A percentile compares a stretch with the other conserved stretches of the same genome.
phyloP scores from a whole-genome alignment of 164 flowering plant species.

The Taxillus chinensis region DNA sequence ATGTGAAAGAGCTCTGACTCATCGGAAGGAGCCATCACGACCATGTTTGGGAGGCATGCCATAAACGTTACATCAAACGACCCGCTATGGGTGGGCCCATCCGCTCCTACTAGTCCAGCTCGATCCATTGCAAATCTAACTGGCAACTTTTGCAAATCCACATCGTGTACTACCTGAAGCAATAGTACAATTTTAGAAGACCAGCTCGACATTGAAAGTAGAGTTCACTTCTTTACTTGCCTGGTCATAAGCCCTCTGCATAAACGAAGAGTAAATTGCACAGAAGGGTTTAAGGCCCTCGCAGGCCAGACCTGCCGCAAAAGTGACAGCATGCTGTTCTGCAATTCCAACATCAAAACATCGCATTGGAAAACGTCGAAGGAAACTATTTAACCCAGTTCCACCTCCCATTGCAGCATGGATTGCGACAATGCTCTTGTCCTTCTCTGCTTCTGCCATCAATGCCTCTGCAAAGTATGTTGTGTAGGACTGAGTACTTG shows the following conservation, averaged over 20 bases:
- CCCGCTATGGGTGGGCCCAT: constrained; percentile 98
- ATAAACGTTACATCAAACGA: constrained; percentile 86
- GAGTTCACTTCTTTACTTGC: constrained; percentile 19
- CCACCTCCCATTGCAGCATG: constrained; percentile 99
- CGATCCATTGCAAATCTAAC: constrained; percentile 98
- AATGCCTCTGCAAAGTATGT: constrained; percentile 91
- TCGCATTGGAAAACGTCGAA: constrained; percentile 60
- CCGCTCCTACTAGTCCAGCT: constrained; percentile 96
- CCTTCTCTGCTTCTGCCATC: constrained; percentile 91
- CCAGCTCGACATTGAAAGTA: too few species aligned
- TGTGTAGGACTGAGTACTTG: constrained; percentile 74
- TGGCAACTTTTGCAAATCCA: constrained; percentile 88
- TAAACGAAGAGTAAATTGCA: constrained; percentile 92
- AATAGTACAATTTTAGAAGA: neutral
- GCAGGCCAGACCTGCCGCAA: constrained; percentile 95
- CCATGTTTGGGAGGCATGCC: constrained; percentile 99
- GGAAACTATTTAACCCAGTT: constrained; percentile 83
- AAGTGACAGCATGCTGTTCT: constrained; percentile 96
- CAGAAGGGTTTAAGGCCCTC: constrained; percentile 94
- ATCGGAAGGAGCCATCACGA: constrained; percentile 98
- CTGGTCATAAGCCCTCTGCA: constrained; percentile 97
- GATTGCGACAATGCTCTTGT: constrained; percentile 76
- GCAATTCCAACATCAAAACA: constrained; percentile 99
- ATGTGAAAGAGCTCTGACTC: constrained; percentile 93
- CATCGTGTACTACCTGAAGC: constrained; percentile 82